These are phyloP conservation scores for Populus trichocarpa DNA, from an alignment of 441 rosid species.

Conservation along the genomic window DNA sequence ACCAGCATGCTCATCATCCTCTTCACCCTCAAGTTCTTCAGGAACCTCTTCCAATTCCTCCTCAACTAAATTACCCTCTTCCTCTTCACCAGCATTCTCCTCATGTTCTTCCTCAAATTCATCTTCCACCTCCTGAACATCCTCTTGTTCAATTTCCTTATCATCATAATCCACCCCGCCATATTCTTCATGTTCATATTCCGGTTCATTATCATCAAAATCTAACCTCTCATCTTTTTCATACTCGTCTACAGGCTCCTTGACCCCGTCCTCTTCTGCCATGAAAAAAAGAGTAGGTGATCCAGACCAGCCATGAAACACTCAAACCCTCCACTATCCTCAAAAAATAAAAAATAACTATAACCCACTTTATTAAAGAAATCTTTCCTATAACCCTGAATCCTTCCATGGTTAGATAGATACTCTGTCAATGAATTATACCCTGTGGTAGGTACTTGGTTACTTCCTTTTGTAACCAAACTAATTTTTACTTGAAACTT, in stretches of 20 bases:
- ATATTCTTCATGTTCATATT: slow-evolving; percentile 79
- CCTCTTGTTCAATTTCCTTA: slow-evolving; percentile 62
- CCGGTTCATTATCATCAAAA: slow-evolving; percentile 89
- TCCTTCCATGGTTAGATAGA: not conserved
- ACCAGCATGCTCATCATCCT: slow-evolving; percentile 54
- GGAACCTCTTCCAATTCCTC: slow-evolving; percentile 63
- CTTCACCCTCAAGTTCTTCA: slow-evolving; percentile 66
- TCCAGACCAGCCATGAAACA: slow-evolving; percentile 36
- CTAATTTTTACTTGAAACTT: not conserved
- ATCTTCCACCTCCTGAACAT: slow-evolving; percentile 43
- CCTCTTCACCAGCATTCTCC: slow-evolving; percentile 61
- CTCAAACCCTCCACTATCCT: slow-evolving; percentile 23
- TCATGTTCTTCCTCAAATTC: slow-evolving; percentile 65
- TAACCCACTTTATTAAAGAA: not conserved
- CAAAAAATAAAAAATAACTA: not conserved
- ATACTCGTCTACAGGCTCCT: slow-evolving; percentile 72
- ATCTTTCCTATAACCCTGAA: not conserved
- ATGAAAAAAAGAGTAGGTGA: slow-evolving; percentile 36
- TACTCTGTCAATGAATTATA: not conserved
- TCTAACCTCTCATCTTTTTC: slow-evolving; percentile 87
- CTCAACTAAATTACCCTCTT: slow-evolving; percentile 65
- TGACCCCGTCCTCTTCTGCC: slow-evolving; percentile 70
- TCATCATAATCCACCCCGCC: slow-evolving; percentile 72
- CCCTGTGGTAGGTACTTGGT: not conserved
- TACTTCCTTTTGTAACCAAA: not conserved